These are phyloP conservation scores for Beauveria varroae DNA, from an alignment of 2,329 filamentous ascomycete species.

Conservation along the genomic window DNA sequence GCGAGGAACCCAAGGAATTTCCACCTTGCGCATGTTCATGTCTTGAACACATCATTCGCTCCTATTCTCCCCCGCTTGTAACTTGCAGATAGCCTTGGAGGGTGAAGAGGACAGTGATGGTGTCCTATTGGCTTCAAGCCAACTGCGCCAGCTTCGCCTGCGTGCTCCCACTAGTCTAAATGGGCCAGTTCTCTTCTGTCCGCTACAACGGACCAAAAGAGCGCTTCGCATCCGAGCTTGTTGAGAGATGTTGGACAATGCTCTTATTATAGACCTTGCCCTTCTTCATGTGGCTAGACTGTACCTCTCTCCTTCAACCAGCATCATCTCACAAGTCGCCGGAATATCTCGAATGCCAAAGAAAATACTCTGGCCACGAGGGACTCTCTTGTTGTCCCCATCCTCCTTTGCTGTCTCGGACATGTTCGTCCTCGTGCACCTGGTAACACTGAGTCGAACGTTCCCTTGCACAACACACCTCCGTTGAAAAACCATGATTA, in stretches of 20 bases:
- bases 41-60: background rate
- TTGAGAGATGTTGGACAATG: background rate
- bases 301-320: background rate
- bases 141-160: background rate
- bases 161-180: background rate
- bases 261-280: background rate
- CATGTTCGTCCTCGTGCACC: background rate
- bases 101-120: background rate
- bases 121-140: background rate
- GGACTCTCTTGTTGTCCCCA: background rate
- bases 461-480: background rate
- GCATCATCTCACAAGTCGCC: background rate
- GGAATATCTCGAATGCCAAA: background rate
- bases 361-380: background rate
- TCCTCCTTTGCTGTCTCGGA: background rate
- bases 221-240: background rate
- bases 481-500: no score
- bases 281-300: background rate
- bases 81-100: slow-evolving; percentile 1
- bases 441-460: background rate
- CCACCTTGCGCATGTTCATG: background rate
- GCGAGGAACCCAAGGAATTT: background rate
- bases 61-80: background rate
- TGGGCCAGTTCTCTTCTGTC: background rate
- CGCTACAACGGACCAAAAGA: background rate